Percentiles rank a stretch among this genome's conserved stretches.
Evolutionary conservation across 345 rosid genomes (phyloP).

Genomic region (Linum tenue): DNA sequence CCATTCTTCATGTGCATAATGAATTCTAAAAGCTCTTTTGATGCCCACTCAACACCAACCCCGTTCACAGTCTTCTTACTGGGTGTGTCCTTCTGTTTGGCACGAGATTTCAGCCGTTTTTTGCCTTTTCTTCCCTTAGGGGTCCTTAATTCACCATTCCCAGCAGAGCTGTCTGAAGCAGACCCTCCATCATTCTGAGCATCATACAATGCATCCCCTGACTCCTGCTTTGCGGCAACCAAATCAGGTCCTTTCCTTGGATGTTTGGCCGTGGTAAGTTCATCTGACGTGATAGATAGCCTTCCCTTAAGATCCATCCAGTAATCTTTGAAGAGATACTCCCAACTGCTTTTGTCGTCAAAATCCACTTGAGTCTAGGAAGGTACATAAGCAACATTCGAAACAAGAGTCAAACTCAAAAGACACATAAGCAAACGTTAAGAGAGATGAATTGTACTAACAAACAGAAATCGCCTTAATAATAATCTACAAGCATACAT

Average conservation of each 20-base stretch:
- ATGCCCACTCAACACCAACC: constrained; percentile 65
- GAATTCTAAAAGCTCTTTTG: constrained; percentile 88
- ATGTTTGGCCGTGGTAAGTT: constrained; percentile 57
- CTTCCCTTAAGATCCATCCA: constrained; percentile 71
- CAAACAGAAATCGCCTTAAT: no score
- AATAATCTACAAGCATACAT: no score
- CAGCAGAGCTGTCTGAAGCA: constrained; percentile 57
- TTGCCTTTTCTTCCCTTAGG: constrained; percentile 66
- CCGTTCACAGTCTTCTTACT: constrained; percentile 16
- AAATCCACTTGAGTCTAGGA: constrained; percentile 69
- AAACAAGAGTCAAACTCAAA: not conserved
- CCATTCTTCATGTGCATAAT: constrained; percentile 91
- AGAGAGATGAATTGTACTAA: not conserved
- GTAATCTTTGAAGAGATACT: constrained; percentile 97
- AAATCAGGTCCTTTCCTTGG: constrained; percentile 64
- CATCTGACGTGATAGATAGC: constrained; percentile 61
- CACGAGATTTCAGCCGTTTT: constrained; percentile 50
- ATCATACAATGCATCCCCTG: constrained; percentile 37
- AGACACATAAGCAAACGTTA: not conserved
- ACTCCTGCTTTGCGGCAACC: constrained; percentile 45
- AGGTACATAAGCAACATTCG: constrained; percentile 6
- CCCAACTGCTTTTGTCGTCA: constrained; percentile 94
- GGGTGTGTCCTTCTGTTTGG: constrained; percentile 30
- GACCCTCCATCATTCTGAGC: constrained; percentile 49
- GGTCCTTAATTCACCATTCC: constrained; percentile 30